These are phyloP conservation scores for Teunomyces barrocoloradensis DNA, from an alignment of 805 yeast species.

Conservation along the genomic window DNA sequence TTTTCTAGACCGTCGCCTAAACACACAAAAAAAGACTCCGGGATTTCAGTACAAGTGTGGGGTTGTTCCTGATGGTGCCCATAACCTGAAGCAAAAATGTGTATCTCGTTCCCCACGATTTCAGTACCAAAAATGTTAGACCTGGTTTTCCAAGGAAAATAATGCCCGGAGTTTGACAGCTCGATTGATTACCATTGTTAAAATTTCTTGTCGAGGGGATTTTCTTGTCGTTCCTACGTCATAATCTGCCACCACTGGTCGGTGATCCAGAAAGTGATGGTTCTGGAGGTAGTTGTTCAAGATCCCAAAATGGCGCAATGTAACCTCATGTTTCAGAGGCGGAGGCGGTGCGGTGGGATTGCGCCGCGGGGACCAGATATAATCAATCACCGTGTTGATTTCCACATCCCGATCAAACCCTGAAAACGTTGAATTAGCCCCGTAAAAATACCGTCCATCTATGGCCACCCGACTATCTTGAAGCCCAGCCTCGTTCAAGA, in stretches of 20 bases:
- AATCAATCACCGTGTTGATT: conserved; percentile 37
- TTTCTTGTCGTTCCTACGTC: conserved; percentile 4
- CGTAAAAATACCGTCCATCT: conserved; percentile 32
- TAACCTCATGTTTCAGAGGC: too few species aligned
- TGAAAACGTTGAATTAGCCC: conserved; percentile 45
- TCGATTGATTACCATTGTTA: not conserved
- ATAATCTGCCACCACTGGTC: conserved; percentile 34
- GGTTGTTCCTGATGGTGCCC: too few species aligned
- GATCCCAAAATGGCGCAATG: conserved; percentile 33
- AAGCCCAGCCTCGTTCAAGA: conserved; percentile 35
- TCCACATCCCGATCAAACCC: conserved; percentile 42
- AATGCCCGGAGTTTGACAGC: not conserved
- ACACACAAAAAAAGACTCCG: too few species aligned
- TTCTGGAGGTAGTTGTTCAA: conserved; percentile 32
- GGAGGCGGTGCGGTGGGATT: conserved; percentile 2
- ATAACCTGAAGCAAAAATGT: too few species aligned
- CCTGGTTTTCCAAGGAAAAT: not conserved
- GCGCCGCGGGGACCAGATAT: conserved; percentile 39
- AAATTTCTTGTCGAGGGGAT: not conserved
- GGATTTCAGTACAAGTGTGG: too few species aligned
- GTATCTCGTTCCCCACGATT: too few species aligned
- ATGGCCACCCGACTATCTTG: conserved; percentile 37
- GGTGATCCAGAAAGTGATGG: conserved; percentile 39
- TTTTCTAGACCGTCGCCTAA: too few species aligned
- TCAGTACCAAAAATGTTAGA: not conserved